A percentile compares a stretch with the other conserved stretches of the same genome.
Conservation (phyloP, 345 rosid genomes). For the Eucalyptus cloeziana region DNA sequence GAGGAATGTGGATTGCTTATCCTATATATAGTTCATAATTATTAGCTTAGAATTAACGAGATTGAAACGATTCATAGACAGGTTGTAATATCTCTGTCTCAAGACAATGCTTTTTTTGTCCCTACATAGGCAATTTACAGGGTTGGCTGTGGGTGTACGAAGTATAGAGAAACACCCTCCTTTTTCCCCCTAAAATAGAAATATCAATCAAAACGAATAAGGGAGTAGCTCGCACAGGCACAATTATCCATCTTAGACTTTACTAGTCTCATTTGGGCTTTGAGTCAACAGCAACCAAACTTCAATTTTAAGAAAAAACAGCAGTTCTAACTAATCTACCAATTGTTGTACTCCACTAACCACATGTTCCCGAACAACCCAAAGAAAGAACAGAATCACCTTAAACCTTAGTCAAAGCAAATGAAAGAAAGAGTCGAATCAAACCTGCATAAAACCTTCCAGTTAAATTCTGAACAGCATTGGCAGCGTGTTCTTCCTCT, state of each 20-base stretch:
- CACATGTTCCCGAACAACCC: not conserved
- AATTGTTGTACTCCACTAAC: not conserved
- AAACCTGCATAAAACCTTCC: conserved; percentile 44
- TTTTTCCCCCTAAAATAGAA: not conserved
- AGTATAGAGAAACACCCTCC: not conserved
- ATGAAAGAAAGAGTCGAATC: not conserved
- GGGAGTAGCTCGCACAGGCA: not conserved
- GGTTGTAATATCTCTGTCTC: not conserved
- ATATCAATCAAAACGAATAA: not conserved
- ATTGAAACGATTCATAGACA: not conserved
- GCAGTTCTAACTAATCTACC: not conserved
- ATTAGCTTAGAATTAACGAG: not conserved
- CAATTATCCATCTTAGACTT: not conserved
- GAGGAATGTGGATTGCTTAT: not conserved
- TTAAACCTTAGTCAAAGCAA: not conserved
- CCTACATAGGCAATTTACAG: not conserved
- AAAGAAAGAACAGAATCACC: not conserved
- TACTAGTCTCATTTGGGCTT: not conserved
- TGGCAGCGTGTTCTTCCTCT: conserved; percentile 55
- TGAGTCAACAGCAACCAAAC: not conserved
- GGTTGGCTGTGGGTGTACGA: not conserved
- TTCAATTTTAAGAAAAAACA: not conserved
- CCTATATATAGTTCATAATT: not conserved
- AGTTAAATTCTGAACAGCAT: conserved; percentile 24
- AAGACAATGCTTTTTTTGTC: not conserved